phyloP scores from a whole-genome alignment of 192 early-diverging fungal genomes.

The Entomortierella parvispora region DNA sequence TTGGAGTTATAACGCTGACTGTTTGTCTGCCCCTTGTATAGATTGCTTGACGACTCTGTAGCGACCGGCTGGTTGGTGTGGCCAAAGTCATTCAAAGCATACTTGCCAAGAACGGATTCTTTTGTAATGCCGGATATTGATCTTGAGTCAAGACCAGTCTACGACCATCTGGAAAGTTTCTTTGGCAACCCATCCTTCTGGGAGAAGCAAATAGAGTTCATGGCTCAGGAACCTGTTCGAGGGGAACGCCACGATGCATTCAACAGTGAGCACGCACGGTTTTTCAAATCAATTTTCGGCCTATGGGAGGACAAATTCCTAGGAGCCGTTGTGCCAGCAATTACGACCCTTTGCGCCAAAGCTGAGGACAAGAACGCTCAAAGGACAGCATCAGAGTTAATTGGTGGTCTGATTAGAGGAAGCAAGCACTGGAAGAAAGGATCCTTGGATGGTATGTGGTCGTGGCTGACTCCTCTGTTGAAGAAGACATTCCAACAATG shows the following conservation, averaged over 20 bases:
- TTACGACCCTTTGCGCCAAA: constrained; percentile 61
- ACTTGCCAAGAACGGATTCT: constrained; percentile 52
- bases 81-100: constrained; percentile 70
- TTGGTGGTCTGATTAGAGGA: constrained; percentile 86
- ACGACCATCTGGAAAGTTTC: constrained; percentile 60
- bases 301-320: constrained; percentile 73
- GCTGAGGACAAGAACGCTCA: constrained; percentile 82
- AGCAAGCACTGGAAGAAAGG: constrained; percentile 84
- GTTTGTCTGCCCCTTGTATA: no score
- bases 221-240: constrained; percentile 74
- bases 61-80: constrained; percentile 85
- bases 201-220: constrained; percentile 67
- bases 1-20: no score
- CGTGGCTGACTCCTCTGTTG: constrained; percentile 73
- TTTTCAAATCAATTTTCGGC: constrained; percentile 78
- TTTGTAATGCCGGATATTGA: constrained; percentile 66
- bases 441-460: constrained; percentile 70
- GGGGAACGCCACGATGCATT: constrained; percentile 74
- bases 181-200: constrained; percentile 75
- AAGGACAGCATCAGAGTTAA: constrained; percentile 81
- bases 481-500: constrained; percentile 67
- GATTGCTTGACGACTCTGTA: constrained; percentile 69
- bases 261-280: constrained; percentile 62
- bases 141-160: constrained; percentile 61
- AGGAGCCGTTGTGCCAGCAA: constrained; percentile 60